Conservation (phyloP, 148 eudicot genomes). For the Camellia sinensis region DNA sequence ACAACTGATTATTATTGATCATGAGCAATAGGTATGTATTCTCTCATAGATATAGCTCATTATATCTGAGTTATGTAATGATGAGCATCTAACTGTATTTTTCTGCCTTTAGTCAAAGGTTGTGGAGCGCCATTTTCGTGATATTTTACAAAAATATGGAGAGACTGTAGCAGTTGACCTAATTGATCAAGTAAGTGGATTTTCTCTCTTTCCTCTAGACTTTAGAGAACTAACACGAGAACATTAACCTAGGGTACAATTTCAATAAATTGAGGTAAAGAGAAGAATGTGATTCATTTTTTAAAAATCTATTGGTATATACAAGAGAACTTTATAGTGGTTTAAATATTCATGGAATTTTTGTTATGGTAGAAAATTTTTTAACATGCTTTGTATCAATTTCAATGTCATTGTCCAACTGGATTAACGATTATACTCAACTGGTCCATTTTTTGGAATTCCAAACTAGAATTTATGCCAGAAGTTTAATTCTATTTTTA, state of each 20-base stretch:
- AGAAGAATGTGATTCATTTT: not conserved
- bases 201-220: no score
- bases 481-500: no score
- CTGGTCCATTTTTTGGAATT: no score
- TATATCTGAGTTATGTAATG: not conserved
- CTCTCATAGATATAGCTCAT: conserved; percentile 12
- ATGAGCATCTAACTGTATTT: conserved; percentile 12
- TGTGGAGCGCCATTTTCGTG: conserved; percentile 89
- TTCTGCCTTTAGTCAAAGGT: conserved; percentile 53
- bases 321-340: conserved; percentile 8
- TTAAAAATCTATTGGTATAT: not conserved
- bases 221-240: no score
- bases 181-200: no score
- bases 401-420: no score
- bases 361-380: no score
- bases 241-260: no score
- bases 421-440: no score
- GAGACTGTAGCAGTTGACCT: conserved; percentile 74
- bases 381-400: no score
- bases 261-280: not conserved
- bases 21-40: conserved; percentile 65
- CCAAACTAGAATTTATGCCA: no score
- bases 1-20: conserved; percentile 62
- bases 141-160: conserved; percentile 83
- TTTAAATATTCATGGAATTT: no score